Base-by-base conservation (phyloP, 805 yeast genomes). In the Starmerella apicola region DNA sequence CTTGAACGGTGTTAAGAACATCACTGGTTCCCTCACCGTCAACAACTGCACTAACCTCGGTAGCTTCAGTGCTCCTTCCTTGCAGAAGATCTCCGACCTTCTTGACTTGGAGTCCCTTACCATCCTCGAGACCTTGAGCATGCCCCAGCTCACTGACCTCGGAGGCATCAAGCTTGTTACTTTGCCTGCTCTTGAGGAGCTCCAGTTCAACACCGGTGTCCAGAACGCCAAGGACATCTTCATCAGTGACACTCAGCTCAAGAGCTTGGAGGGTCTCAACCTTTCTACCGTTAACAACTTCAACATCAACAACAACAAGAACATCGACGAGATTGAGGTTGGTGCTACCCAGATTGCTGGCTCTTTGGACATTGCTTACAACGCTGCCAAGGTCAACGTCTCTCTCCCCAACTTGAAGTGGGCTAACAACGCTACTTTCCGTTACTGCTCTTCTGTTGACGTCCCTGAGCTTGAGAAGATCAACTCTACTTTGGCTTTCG, bases 371-470 rank as follows among this genome's bases (percentile, higher is more conserved):
- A 76, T 91, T 59, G 76, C 95, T 49, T 81, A 71, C 71, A 91
- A 91, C 70, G 81, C 94, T 59, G 77, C 77, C 48, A 66, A 72
- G 45, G 84, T 86, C 51, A 77, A 78, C 62, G 66, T 62, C 29
- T 41, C 54, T 38, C 55, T 65, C 49, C 63, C 66, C 36, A 61
- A 71, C 54, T 76, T 91, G 62, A 54, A 70, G 51, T 73, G 85
- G 78, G 97, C 95, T 50, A 80, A 81, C 74, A 80, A 83, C 73
- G 67, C 91, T 56, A 76, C 84, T 49, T 74, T 88, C 72, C 80
- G 82, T 66, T 79, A 77, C 55, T 80, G 85, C 54, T 63, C 78
- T 46, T 71, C 86, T 17, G 70, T 86, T 47, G 72, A 83, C 38
- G 71, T 82, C 63, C 66, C 74, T 37, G 68, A 71, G 66, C 71